Percentiles rank a stretch among this genome's conserved stretches.
Conservation (phyloP, 352 stramenopile genomes). For the Phytophthora tentaculata region DNA sequence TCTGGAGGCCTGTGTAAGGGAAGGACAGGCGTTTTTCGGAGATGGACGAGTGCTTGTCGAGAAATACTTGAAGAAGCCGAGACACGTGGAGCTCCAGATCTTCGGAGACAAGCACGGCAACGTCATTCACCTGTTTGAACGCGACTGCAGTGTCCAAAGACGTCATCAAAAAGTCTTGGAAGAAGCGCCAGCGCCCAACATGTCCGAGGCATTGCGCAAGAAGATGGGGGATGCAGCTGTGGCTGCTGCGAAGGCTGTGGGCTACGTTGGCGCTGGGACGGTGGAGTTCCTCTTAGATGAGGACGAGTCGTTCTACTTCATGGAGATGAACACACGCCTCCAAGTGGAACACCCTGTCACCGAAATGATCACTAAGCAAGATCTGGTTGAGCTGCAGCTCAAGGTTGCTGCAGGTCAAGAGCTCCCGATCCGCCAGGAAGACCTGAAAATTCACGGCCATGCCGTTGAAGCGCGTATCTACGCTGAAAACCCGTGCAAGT, state of each 20-base stretch:
- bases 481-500: slow-evolving; percentile 93
- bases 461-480: slow-evolving; percentile 95
- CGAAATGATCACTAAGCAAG: slow-evolving; percentile 90
- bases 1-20: slow-evolving; percentile 86
- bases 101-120: slow-evolving; percentile 93
- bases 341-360: slow-evolving; percentile 95
- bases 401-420: slow-evolving; percentile 92
- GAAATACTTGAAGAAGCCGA: slow-evolving; percentile 89
- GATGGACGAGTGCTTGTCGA: slow-evolving; percentile 92
- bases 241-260: slow-evolving; percentile 88
- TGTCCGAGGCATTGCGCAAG: slow-evolving; percentile 80
- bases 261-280: slow-evolving; percentile 93
- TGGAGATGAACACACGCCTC: slow-evolving; percentile 97
- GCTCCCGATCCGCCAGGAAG: slow-evolving; percentile 89
- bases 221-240: slow-evolving; percentile 92
- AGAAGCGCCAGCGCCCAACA: slow-evolving; percentile 90
- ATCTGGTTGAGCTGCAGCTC: slow-evolving; percentile 95
- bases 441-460: slow-evolving; percentile 89
- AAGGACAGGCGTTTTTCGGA: slow-evolving; percentile 90
- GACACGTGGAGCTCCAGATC: slow-evolving; percentile 94
- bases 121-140: slow-evolving; percentile 90
- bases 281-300: slow-evolving; percentile 95
- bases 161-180: slow-evolving; percentile 96
- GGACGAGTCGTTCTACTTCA: slow-evolving; percentile 94
- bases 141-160: slow-evolving; percentile 92